Evolutionary conservation across 352 stramenopile species (phyloP).

Genomic region (Globisporangium apiculatum): DNA sequence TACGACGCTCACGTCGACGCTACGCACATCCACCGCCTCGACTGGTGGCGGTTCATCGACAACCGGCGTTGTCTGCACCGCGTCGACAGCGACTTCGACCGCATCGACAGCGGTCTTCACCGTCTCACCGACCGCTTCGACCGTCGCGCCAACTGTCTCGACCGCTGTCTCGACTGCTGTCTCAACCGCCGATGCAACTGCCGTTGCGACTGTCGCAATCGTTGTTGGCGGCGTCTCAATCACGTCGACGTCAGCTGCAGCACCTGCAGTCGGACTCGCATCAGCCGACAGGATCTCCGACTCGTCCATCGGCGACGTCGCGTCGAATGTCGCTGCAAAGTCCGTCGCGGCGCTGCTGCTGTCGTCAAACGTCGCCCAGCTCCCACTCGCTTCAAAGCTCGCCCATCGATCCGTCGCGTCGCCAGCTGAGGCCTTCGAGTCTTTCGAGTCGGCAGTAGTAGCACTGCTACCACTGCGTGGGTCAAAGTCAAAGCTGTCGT

Average conservation of each 20-base stretch:
- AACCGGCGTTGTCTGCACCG: constrained; percentile 1
- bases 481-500: constrained; percentile 31
- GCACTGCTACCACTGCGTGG: constrained; percentile 7
- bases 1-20: constrained; percentile 12
- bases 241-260: constrained; percentile 1
- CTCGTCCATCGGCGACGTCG: constrained; percentile 38
- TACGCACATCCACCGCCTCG: constrained; percentile 11
- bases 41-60: background rate
- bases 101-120: constrained; percentile 11
- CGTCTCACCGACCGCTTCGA: constrained; percentile 10
- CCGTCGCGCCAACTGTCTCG: background rate
- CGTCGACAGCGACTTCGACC: constrained; percentile 9
- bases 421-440: background rate
- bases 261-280: no score
- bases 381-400: constrained; percentile 54
- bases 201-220: background rate
- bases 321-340: constrained; percentile 56
- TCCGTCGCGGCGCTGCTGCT: constrained; percentile 13
- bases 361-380: constrained; percentile 67
- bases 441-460: no score
- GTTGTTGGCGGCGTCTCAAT: constrained; percentile 19
- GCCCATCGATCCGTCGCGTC: constrained; percentile 37
- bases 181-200: no score
- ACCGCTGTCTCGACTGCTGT: background rate
- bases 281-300: constrained; percentile 22